These are phyloP conservation scores for Amoeboaphelidium protococcarum DNA, from an alignment of 371 early-diverging fungal genomes.

Conservation along the genomic window DNA sequence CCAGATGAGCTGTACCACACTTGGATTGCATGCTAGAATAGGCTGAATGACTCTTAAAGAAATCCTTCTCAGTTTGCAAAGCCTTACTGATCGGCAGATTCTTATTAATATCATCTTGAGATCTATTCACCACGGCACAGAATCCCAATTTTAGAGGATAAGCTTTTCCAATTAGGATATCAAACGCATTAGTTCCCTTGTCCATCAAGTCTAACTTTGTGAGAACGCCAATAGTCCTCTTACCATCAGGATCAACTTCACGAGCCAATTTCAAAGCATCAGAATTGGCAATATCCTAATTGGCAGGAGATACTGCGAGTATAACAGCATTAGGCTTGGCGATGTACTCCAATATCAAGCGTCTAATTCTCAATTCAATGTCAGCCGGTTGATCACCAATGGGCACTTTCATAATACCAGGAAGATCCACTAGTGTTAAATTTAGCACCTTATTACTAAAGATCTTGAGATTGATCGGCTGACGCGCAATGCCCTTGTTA, in stretches of 20 bases:
- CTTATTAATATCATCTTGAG: conserved; percentile 57
- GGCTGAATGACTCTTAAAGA: conserved; percentile 49
- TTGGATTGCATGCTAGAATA: conserved; percentile 47
- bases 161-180: conserved; percentile 51
- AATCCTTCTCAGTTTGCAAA: conserved; percentile 39
- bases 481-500: conserved; percentile 53
- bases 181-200: conserved; percentile 63
- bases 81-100: conserved; percentile 52
- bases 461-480: conserved; percentile 69
- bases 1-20: conserved; percentile 59
- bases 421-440: conserved; percentile 74
- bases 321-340: conserved; percentile 68
- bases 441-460: conserved; percentile 59
- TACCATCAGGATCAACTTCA: conserved; percentile 62
- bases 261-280: conserved; percentile 76
- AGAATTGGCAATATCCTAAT: conserved; percentile 71
- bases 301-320: conserved; percentile 78
- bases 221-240: conserved; percentile 64
- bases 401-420: conserved; percentile 46
- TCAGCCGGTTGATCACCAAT: conserved; percentile 61
- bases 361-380: conserved; percentile 63
- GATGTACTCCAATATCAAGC: conserved; percentile 55
- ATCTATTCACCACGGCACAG: conserved; percentile 67
- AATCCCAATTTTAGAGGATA: conserved; percentile 66
- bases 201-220: conserved; percentile 92